These are phyloP conservation scores for Saccharomyces hybrid DNA, from an alignment of 1,139 yeast genomes.

Conservation along the genomic window DNA sequence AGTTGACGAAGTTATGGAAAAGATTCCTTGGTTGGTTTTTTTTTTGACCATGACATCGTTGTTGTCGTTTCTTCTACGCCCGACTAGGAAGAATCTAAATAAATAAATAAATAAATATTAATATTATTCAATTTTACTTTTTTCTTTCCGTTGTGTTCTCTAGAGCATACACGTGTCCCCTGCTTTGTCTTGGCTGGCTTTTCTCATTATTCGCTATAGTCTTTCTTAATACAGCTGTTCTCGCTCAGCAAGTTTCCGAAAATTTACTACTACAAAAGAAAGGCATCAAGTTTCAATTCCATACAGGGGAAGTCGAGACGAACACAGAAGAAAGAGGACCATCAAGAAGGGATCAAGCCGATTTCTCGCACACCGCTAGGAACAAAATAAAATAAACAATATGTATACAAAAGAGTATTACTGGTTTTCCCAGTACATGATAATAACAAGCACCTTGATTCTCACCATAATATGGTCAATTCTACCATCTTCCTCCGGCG, in stretches of 20 bases:
- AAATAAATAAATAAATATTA: background rate
- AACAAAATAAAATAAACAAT: background rate
- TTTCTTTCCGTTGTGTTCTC: background rate
- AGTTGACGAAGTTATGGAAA: conserved; percentile 3
- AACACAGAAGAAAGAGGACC: background rate
- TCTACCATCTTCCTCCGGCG: conserved; percentile 11
- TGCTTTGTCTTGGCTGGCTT: background rate
- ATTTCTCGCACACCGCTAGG: too few relatives aligned
- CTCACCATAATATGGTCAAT: conserved; percentile 20
- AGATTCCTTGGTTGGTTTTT: conserved; percentile 7
- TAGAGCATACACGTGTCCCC: too few relatives aligned
- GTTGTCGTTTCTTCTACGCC: background rate
- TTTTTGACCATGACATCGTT: background rate
- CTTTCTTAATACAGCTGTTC: background rate
- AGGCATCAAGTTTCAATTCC: too few relatives aligned
- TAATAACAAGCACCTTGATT: conserved; percentile 15
- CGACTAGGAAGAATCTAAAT: background rate
- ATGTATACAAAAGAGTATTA: conserved; percentile 24
- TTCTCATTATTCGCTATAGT: background rate
- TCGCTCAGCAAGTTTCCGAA: background rate
- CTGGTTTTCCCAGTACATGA: conserved; percentile 24
- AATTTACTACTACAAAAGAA: background rate
- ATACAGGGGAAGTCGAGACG: background rate
- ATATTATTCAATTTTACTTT: background rate
- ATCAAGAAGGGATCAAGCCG: too few relatives aligned